Base-by-base conservation (phyloP, 225 moss, liverwort and hornwort species). In the Thuidium tamariscinum region DNA sequence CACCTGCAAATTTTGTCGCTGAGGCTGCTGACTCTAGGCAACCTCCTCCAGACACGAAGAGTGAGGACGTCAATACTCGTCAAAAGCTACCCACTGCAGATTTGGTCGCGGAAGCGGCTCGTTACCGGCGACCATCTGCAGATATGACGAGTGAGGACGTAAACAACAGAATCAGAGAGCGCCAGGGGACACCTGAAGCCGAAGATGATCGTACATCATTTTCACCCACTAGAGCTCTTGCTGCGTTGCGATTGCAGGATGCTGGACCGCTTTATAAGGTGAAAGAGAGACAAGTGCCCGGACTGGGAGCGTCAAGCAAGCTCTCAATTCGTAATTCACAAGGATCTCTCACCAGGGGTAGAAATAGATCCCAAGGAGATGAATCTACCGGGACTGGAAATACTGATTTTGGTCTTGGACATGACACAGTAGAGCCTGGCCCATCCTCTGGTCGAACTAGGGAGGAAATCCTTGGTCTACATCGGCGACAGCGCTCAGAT, bases 401-500 rank as follows among this genome's bases (percentile, higher is more conserved):
- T 88, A 37, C 81, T 82, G 86, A 84, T 88, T 56, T 85, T 83
- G 85, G 79, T 14, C 79, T 79, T 69, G 82, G 60, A 61, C 81
- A 67, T 59, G 73, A 68, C 49, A 27, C 48, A 63, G 79, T 76
- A 32, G 87, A 86, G 51, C 76, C 89, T 76, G 89, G 81, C 3
- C 87, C 87, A 62, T 91, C 72, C 63, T 42, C 61, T 64, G 66
- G 79, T 74, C 56, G 46, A 64, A 21, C 55, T 79, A 39, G 80
- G 41, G 84, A 81, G 71, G 89, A 86, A 71, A 78, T 46, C 9
- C 81, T 62, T 68, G 72, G 84, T 66, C 41, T 84, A 27, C 88
- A 89, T 86, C 88, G 86, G 80, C 91, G 88, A 87, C 89, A 87
- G 68, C 82, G 84, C 79, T 93, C 91, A 81, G 93, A 93, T 39